Percentiles rank a stretch among this genome's conserved stretches.
phyloP scores from a whole-genome alignment of 1,139 yeast genomes.

The Blastobotrys arbuscula region DNA sequence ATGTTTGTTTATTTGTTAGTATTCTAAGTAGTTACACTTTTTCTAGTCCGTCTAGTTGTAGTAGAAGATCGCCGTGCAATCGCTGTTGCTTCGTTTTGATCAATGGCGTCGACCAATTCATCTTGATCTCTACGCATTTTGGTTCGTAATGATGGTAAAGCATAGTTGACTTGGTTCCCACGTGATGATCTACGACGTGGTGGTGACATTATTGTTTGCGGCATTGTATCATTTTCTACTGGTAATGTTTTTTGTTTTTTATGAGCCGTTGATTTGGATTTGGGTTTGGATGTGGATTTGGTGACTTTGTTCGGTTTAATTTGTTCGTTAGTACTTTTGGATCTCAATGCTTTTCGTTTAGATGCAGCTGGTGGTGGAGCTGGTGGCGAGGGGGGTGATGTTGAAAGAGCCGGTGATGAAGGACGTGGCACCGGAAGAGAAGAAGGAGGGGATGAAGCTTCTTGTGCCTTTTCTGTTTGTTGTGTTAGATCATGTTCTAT shows the following conservation, averaged over 20 bases:
- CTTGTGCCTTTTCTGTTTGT: not conserved
- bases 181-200: slow-evolving; percentile 17
- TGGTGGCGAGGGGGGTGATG: no score
- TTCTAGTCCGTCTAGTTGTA: not conserved
- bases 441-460: not conserved
- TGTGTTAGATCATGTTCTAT: not conserved
- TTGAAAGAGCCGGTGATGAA: no score
- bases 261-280: not conserved
- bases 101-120: slow-evolving; percentile 52
- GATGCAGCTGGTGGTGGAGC: no score
- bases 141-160: slow-evolving; percentile 58
- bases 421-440: not conserved
- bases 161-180: slow-evolving; percentile 48
- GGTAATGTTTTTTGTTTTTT: slow-evolving; percentile 16
- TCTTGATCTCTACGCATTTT: slow-evolving; percentile 69
- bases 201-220: slow-evolving; percentile 10
- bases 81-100: not conserved
- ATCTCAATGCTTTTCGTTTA: slow-evolving; percentile 4
- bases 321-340: slow-evolving; percentile 3
- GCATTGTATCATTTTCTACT: slow-evolving; percentile 19
- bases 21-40: not conserved
- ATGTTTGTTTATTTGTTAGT: not conserved
- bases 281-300: not conserved
- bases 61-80: not conserved
- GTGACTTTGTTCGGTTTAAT: not conserved